phyloP scores from a whole-genome alignment of 345 rosid species.

The Erodium maritimum region DNA sequence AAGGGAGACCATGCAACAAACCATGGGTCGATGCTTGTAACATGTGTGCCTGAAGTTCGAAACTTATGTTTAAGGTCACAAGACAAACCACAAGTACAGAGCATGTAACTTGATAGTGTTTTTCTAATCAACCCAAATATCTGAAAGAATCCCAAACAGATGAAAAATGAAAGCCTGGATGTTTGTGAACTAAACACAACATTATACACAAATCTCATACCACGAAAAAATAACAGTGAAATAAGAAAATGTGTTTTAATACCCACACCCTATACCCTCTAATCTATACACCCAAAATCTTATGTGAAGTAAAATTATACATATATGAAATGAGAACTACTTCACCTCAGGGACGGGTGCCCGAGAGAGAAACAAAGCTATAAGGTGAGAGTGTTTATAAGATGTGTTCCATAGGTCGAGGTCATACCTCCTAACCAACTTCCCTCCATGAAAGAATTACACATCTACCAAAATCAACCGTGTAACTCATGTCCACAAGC shows the following conservation, averaged over 20 bases:
- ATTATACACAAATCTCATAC: background rate
- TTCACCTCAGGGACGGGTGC: constrained; percentile 13
- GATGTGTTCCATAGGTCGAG: background rate
- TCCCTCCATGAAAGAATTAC: background rate
- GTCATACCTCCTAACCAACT: background rate
- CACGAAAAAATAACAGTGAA: background rate
- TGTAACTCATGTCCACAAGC: constrained; percentile 1
- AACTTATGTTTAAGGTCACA: too few relatives aligned
- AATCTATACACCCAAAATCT: constrained; percentile 38
- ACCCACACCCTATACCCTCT: constrained; percentile 24
- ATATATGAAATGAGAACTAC: constrained; percentile 9
- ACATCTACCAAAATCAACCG: background rate
- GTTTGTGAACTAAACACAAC: background rate
- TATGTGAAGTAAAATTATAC: constrained; percentile 16
- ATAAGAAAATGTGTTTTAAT: background rate
- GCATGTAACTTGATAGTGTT: too few relatives aligned
- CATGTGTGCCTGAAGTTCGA: too few relatives aligned
- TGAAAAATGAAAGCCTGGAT: background rate
- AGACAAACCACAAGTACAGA: too few relatives aligned
- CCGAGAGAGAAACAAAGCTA: constrained; percentile 8
- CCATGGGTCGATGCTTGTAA: too few relatives aligned
- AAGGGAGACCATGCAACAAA: too few relatives aligned
- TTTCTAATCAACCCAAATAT: too few relatives aligned
- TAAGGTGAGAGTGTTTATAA: too few relatives aligned
- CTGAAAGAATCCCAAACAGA: too few relatives aligned